phyloP scores from a whole-genome alignment of 257 asterid species.

The Mitragyna speciosa region DNA sequence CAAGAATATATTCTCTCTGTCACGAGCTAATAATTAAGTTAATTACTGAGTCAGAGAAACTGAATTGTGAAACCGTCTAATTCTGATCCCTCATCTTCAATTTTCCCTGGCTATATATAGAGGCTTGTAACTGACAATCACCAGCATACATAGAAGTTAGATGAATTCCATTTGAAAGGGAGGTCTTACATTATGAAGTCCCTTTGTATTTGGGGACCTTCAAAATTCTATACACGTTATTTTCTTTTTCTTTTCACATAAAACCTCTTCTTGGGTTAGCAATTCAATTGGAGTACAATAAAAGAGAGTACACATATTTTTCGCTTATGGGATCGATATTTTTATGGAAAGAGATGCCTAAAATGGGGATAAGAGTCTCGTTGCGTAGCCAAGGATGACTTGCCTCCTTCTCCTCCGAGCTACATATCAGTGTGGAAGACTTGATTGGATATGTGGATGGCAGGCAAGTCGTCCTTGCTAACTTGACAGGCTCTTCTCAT shows the following conservation, averaged over 20 bases:
- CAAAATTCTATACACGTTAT: not conserved
- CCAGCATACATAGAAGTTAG: not conserved
- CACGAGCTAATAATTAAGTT: not conserved
- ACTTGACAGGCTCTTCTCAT: constrained; percentile 9
- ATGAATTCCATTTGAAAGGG: not conserved
- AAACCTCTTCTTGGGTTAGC: not conserved
- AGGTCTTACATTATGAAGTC: not conserved
- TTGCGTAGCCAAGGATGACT: constrained; percentile 26
- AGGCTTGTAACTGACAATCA: not conserved
- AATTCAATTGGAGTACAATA: not conserved
- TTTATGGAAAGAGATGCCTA: constrained; percentile 17
- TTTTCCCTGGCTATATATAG: constrained; percentile 15
- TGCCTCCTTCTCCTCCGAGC: constrained; percentile 15
- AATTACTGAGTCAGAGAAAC: not conserved
- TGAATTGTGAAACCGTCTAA: not conserved
- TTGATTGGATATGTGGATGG: not conserved
- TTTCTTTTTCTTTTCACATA: not conserved
- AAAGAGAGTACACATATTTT: too few species aligned
- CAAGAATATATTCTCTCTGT: constrained; percentile 7
- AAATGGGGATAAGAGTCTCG: constrained; percentile 17
- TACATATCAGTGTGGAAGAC: not conserved
- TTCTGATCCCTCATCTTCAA: not conserved
- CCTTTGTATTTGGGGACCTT: not conserved
- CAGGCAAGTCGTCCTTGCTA: not conserved
- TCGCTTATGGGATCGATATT: not conserved